Evolutionary conservation across 306 rosid genomes (phyloP), one percentile per base, ranked within the genome.

Genomic region (Aeschynomene evenia): DNA sequence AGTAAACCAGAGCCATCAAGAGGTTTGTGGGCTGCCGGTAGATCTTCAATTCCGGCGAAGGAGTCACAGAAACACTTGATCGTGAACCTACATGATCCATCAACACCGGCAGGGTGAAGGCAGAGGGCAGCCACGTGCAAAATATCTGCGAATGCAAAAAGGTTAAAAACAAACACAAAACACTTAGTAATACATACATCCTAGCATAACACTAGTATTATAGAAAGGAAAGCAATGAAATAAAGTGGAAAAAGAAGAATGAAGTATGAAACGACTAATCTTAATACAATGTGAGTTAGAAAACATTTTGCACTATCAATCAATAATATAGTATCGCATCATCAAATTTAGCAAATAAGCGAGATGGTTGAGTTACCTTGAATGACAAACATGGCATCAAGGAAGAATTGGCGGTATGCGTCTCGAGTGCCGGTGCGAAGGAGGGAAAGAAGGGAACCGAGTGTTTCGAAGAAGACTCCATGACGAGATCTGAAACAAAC

Each of bases 381-480:
- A 74, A 91, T 70, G 49, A 81, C 82, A 12, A 79, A 74, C 82
- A 85, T 90, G 62, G 87, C 83, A 64, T 94, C 98, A 4, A 80
- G 58, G 15, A 87, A 94, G 66, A 94, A 87, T 53, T 71, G 88
- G 16, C 92, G 67, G 83, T 82, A 94, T 4, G 89, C 78, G 73
- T 88, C 91, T 26, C 89, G 82, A 3, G 87, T 83, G 16, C 87
- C 89, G 19, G 92, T 66, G 11, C 96, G 98, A 80, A 94, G 96
- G 71, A 91, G 57, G 2, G 92, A 81, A 28, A 94, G 75, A 77
- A 90, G 96, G 2, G 92, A 83, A 56, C 87, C 92, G 16, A 88
- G 70, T 0, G 92, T 78, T 75, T 91, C 95, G 43, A 90, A 87
- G 60, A 91, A 85, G 1, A 94, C 81, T 29, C 80, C 89, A 70